A percentile compares a stretch with the other conserved stretches of the same genome.
Evolutionary conservation across 2,329 filamentous ascomycete species (phyloP).

Genomic region (Rhynchosporium graminicola): DNA sequence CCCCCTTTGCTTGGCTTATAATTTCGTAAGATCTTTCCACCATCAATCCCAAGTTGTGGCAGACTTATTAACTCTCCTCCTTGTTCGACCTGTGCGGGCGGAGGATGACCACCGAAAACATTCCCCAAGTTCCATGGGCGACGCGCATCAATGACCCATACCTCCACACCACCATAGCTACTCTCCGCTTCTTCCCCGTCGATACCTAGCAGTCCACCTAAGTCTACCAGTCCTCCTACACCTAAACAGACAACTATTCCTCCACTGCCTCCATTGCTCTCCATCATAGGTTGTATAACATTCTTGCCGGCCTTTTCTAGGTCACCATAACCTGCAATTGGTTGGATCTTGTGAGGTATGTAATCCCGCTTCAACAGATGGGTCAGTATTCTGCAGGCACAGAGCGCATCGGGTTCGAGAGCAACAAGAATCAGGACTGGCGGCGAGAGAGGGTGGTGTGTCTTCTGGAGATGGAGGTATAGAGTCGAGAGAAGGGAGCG

Average conservation of each 20-base stretch:
- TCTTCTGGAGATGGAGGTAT: constrained; percentile 84
- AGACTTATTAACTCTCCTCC: constrained; percentile 45
- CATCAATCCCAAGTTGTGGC: constrained; percentile 66
- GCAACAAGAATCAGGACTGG: constrained; percentile 90
- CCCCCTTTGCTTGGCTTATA: constrained; percentile 83
- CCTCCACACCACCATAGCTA: constrained; percentile 79
- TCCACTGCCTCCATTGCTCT: constrained; percentile 77
- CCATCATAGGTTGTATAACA: constrained; percentile 83
- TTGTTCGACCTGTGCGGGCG: constrained; percentile 48
- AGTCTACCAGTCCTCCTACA: constrained; percentile 86
- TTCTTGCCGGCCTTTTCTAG: constrained; percentile 77
- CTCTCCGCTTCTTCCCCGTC: constrained; percentile 66
- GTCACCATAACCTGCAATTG: constrained; percentile 89
- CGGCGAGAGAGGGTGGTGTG: constrained; percentile 85
- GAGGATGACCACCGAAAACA: constrained; percentile 76
- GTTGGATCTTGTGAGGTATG: constrained; percentile 95
- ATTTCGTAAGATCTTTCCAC: constrained; percentile 68
- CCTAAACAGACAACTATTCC: constrained; percentile 91
- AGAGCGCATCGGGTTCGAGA: constrained; percentile 92
- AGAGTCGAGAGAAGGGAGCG: constrained; percentile 85
- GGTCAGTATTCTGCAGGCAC: constrained; percentile 91
- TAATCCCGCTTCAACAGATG: constrained; percentile 95
- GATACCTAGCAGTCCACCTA: constrained; percentile 77
- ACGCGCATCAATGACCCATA: constrained; percentile 91
- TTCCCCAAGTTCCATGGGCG: constrained; percentile 95